Conservation (phyloP, 176 grass and related monocot genomes). For the bread wheat (Triticum aestivum) region DNA sequence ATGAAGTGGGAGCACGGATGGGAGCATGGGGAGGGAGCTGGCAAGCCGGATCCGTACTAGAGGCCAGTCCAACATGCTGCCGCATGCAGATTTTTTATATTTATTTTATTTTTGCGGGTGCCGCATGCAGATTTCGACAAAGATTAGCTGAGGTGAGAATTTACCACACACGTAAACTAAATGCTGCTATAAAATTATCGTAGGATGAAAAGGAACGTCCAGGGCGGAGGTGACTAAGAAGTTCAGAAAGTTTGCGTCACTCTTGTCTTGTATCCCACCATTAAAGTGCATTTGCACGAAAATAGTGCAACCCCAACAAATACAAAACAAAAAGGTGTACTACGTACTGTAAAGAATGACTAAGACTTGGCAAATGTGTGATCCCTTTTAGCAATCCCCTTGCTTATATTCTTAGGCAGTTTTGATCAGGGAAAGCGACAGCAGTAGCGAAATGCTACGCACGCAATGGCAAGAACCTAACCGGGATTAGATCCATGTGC, state of each 20-base stretch:
- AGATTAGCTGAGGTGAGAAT: neutral
- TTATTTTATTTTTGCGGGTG: no score
- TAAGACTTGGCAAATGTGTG: neutral
- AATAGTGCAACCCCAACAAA: neutral
- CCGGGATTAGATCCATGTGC: neutral
- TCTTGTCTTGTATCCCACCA: neutral
- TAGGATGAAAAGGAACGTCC: neutral
- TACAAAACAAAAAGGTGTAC: no score
- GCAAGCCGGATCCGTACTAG: no score
- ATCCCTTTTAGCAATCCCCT: neutral
- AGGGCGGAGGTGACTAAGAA: neutral
- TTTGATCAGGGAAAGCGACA: neutral
- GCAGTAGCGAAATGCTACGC: neutral
- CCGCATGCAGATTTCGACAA: neutral
- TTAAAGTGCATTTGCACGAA: neutral
- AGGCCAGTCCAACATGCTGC: no score
- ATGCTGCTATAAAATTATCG: neutral
- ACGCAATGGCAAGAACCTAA: neutral
- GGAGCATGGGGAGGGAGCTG: no score
- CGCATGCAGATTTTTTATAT: neutral
- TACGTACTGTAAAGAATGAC: neutral
- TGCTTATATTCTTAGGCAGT: neutral
- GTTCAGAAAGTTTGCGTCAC: neutral
- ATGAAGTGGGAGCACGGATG: no score
- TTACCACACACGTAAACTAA: neutral